Evolutionary conservation across 768 basidiomycete species (phyloP).

Genomic region (Rubroboletus satanas): DNA sequence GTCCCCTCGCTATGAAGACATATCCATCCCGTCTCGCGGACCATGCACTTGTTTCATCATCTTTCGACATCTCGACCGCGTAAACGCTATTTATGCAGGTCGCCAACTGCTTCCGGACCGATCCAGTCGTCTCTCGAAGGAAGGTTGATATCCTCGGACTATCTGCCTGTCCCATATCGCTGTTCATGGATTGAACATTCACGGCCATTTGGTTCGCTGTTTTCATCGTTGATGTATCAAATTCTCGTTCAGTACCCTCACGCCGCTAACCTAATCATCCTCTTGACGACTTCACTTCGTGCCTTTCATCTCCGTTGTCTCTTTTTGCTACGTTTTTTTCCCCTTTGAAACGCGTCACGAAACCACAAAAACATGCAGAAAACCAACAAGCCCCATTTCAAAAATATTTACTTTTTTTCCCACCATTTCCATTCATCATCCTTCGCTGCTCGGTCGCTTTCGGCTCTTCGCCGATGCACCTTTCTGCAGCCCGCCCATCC

Average conservation of each 20-base stretch:
- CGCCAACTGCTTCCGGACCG: constrained; percentile 14
- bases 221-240: constrained; percentile 31
- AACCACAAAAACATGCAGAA: constrained; percentile 38
- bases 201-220: constrained; percentile 24
- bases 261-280: constrained; percentile 34
- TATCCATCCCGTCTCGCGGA: constrained; percentile 63
- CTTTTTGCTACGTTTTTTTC: constrained; percentile 37
- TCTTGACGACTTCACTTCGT: constrained; percentile 37
- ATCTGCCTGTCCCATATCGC: constrained; percentile 25
- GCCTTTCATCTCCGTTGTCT: constrained; percentile 34
- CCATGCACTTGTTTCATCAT: constrained; percentile 31
- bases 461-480: constrained; percentile 7
- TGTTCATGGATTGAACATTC: constrained; percentile 39
- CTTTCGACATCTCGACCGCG: constrained; percentile 29
- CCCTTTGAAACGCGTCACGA: constrained; percentile 28
- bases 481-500: not conserved
- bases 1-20: constrained; percentile 44
- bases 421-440: constrained; percentile 28
- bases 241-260: constrained; percentile 30
- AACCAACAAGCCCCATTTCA: constrained; percentile 36
- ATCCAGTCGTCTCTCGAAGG: constrained; percentile 26
- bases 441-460: constrained; percentile 17
- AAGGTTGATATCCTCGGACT: constrained; percentile 32
- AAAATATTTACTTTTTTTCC: constrained; percentile 46
- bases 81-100: constrained; percentile 31